A percentile compares a stretch with the other conserved stretches of the same genome.
Conservation (phyloP, 371 early-diverging fungal species). For the Mortierella sp. region DNA sequence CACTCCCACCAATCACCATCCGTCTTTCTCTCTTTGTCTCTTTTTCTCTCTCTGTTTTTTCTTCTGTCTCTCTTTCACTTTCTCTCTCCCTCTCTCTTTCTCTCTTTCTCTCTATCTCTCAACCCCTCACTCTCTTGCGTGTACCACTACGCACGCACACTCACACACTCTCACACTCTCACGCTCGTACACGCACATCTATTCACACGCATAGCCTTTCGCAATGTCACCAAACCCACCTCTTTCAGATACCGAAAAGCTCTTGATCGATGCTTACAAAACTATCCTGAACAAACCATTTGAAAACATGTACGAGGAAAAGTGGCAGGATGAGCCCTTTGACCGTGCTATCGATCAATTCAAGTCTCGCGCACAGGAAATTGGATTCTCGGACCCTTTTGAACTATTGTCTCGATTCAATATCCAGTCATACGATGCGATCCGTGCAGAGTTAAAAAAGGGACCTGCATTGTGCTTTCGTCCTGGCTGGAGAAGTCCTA, state of each 20-base stretch:
- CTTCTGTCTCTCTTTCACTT: background rate
- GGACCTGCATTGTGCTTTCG: constrained; percentile 47
- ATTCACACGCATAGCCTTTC: background rate
- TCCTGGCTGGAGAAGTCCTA: constrained; percentile 45
- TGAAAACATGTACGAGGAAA: constrained; percentile 54
- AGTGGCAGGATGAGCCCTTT: constrained; percentile 53
- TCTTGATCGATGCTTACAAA: constrained; percentile 50
- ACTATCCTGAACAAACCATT: constrained; percentile 51
- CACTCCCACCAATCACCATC: background rate
- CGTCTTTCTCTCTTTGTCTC: background rate
- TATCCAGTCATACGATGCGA: constrained; percentile 50
- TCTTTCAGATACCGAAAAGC: constrained; percentile 49
- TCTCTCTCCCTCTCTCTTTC: background rate
- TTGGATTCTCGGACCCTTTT: constrained; percentile 53
- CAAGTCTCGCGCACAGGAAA: constrained; percentile 54
- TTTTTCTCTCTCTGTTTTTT: background rate
- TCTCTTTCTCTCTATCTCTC: background rate
- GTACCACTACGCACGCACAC: background rate
- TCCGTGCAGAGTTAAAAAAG: constrained; percentile 48
- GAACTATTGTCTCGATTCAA: constrained; percentile 48
- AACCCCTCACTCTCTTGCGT: too few relatives aligned
- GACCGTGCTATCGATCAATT: constrained; percentile 55
- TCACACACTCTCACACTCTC: too few relatives aligned
- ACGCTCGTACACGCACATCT: background rate
- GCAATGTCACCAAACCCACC: constrained; percentile 31